Evolutionary conservation across 2,329 filamentous ascomycete species (phyloP).

Genomic region (Phaeophleospora eucalypticola): DNA sequence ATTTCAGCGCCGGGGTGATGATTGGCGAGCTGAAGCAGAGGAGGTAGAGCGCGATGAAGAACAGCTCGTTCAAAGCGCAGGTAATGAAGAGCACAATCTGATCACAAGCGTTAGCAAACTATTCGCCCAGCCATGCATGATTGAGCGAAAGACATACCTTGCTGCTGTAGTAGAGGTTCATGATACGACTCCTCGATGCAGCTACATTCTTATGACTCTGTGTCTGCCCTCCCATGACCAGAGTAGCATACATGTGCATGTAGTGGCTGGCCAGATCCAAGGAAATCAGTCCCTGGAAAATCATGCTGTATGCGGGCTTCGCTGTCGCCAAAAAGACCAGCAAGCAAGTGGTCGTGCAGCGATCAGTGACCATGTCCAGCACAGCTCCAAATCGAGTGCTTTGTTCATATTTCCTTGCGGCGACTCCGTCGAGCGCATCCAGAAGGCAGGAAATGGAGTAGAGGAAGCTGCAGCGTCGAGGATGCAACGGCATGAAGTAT

Average conservation of each 20-base stretch:
- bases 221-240: slow-evolving; percentile 76
- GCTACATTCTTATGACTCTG: slow-evolving; percentile 92
- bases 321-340: slow-evolving; percentile 92
- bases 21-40: slow-evolving; percentile 92
- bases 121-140: not conserved
- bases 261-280: slow-evolving; percentile 95
- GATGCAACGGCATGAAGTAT: slow-evolving; percentile 98
- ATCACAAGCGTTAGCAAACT: slow-evolving; percentile 9
- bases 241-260: slow-evolving; percentile 97
- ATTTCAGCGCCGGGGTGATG: slow-evolving; percentile 72
- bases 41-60: slow-evolving; percentile 97
- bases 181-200: slow-evolving; percentile 76
- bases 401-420: slow-evolving; percentile 82
- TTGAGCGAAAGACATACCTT: slow-evolving; percentile 56
- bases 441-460: slow-evolving; percentile 94
- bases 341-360: slow-evolving; percentile 91
- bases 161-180: slow-evolving; percentile 97
- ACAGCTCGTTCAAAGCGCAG: slow-evolving; percentile 88
- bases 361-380: slow-evolving; percentile 97
- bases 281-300: slow-evolving; percentile 91
- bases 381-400: slow-evolving; percentile 94
- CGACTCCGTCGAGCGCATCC: slow-evolving; percentile 89
- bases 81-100: slow-evolving; percentile 87
- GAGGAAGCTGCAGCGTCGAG: slow-evolving; percentile 85
- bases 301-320: slow-evolving; percentile 86